Base-by-base conservation (phyloP, 257 asterid genomes). In the Verbascum thapsus region DNA sequence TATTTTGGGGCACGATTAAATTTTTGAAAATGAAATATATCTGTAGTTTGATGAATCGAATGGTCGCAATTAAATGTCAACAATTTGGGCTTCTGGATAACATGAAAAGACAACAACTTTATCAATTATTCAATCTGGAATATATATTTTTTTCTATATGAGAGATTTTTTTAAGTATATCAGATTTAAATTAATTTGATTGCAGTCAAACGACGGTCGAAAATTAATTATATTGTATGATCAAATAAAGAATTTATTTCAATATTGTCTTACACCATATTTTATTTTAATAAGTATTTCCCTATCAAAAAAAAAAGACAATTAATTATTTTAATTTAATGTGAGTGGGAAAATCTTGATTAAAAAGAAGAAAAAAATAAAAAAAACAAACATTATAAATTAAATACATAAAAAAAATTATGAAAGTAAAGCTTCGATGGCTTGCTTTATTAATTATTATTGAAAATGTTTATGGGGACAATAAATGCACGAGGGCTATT, bases 81-180 rank as follows among this genome's bases (percentile, higher is more conserved):
- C 75, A 76, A 70, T 51, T 69, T 70, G 79, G 81, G 72, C 83
- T 68, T 68, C 65, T 66, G 66, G 72, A 68, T 66, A 35, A 12
- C 74, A 47, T 54, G 64, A 75, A 61, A 75, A 68, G 80, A 34
- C 72, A 47, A 39, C 18, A 43, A 4, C 15, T 10, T 38, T 13
- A 8, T 12, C 12, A 67, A 43, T 67, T 61, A 54, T 37, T 72
- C 32, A 55, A 61, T 58, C 44, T 42, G 7, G 32, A 26, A 26
- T 26, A 26, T 2, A 26, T 26, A 1, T 26, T 26, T 26, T 26
- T 26, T n/a, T n/a, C n/a, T n/a, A n/a, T n/a, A 26, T 26, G 32
- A 26, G 32, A 5, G 5, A 26, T 26, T 26, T 26, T 1, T 26
- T 26, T 26, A 26, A 26, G 5, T n/a, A n/a, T 50, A 59, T 41